Evolutionary conservation across 768 basidiomycete species (phyloP), one percentile per base, ranked within the genome.

Genomic region (Phallus indusiatus): DNA sequence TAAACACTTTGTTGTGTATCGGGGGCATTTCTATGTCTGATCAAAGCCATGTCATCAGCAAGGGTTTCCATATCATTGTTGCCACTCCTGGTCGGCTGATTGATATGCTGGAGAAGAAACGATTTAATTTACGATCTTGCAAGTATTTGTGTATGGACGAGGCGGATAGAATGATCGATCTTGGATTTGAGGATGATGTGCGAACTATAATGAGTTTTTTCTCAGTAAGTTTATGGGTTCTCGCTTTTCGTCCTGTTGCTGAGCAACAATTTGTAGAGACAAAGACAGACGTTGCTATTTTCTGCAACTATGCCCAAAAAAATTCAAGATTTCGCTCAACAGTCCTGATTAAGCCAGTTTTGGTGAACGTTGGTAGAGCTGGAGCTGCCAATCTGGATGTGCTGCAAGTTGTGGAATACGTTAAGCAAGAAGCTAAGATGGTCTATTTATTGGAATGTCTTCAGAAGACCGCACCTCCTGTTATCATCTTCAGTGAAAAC

Each of bases 351-450:
- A 84, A 85, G 65, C 96, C 96, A 1, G 80, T 99, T 14, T 77
- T 98, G 33, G 94, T 99, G 64, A 99, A 99, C 69, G 94, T 98
- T 48, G 95, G 96, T 21, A 88, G 96, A 67, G 95, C 96, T 7
- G 96, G 96, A 67, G 96, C 96, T 20, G 96, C 96, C 47, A 95
- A 94, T 71, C 73, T 99, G 70, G 95, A 98, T 68, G 93, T 99
- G 1, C 78, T 98, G 28, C 93, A 94, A 68, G 89, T 97, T 33
- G 91, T 98, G 20, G 96, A 99, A 74, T 98, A 96, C 66, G 96
- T 99, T 66, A 99, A 99, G 73, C 94, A 96, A 69, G 96, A 98
- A 73, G 96, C 96, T 0, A 99, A 99, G 73, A 98, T 98, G 96
- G 94, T 99, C 1, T 99, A 98, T 71, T 80, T 98, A 16, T 77